Percentiles rank a stretch among this genome's conserved stretches.
phyloP scores from a whole-genome alignment of 257 asterid genomes.

The Primulina huaijiensis region DNA sequence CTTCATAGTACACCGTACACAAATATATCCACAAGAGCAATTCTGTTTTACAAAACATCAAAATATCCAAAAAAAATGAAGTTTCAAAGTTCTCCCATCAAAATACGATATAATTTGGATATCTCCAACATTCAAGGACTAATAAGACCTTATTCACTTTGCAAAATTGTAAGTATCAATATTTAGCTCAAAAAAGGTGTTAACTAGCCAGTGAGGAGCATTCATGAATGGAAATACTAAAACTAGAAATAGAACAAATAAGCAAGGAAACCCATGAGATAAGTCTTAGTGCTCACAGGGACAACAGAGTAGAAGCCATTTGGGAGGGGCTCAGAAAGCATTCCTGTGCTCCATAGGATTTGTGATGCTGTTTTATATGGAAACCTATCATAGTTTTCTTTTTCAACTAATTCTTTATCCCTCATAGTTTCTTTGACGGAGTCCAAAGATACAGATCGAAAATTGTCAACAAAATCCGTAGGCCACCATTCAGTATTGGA shows the following conservation, averaged over 20 bases:
- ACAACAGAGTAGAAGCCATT: constrained; percentile 92
- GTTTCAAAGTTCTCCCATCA: no score
- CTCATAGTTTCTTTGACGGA: constrained; percentile 42
- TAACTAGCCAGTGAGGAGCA: constrained; percentile 8
- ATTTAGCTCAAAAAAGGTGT: background rate
- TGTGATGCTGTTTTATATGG: constrained; percentile 67
- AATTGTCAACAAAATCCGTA: constrained; percentile 58
- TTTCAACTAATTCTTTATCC: constrained; percentile 40
- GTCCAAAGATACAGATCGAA: constrained; percentile 75
- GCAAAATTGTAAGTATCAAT: background rate
- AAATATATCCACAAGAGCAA: background rate
- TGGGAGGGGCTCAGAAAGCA: constrained; percentile 84
- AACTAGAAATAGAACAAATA: constrained; percentile 19
- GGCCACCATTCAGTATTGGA: constrained; percentile 66
- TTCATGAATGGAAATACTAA: background rate
- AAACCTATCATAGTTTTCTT: constrained; percentile 44
- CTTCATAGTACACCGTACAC: background rate
- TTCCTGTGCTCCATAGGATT: constrained; percentile 86
- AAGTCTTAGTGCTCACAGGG: constrained; percentile 64
- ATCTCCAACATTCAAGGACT: background rate
- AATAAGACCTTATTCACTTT: background rate
- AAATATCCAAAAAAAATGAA: no score
- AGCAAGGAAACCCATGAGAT: constrained; percentile 20
- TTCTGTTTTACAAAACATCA: no score
- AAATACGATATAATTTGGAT: no score